Percentiles rank a stretch among this genome's conserved stretches.
Conservation (phyloP, 164 flowering plant genomes). For the Houttuynia cordata region DNA sequence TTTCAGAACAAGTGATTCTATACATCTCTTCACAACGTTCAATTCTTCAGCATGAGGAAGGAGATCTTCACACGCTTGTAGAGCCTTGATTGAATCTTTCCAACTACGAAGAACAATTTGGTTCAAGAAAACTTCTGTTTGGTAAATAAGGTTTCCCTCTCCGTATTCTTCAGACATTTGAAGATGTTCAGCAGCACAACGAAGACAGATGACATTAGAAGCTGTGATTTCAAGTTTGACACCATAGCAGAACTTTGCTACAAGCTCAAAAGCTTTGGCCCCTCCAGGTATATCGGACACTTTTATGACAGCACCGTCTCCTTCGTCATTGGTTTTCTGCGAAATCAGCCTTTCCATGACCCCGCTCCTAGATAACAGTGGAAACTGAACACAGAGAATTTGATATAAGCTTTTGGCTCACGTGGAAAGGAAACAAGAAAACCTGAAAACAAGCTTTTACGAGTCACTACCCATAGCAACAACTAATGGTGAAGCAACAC, state of each 20-base stretch:
- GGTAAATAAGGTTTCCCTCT: conserved; percentile 61
- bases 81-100: conserved; percentile 81
- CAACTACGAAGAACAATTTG: conserved; percentile 55
- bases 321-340: conserved; percentile 24
- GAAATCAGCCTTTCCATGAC: conserved; percentile 42
- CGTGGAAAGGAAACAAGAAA: too few species aligned
- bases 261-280: conserved; percentile 53
- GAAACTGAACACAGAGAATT: conserved; percentile 42
- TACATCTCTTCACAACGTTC: conserved; percentile 43
- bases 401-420: too few species aligned
- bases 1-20: conserved; percentile 67
- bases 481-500: background rate
- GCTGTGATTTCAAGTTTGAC: conserved; percentile 52
- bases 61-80: conserved; percentile 56
- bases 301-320: conserved; percentile 14
- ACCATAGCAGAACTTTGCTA: conserved; percentile 75
- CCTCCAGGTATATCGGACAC: conserved; percentile 77
- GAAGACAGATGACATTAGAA: conserved; percentile 44
- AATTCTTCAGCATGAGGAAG: conserved; percentile 50
- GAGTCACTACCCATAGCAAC: too few species aligned
- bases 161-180: conserved; percentile 79
- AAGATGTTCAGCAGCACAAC: conserved; percentile 77
- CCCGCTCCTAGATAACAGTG: conserved; percentile 71
- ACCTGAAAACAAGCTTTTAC: too few species aligned
- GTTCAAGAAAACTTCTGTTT: conserved; percentile 52